Percentiles rank a stretch among this genome's conserved stretches.
Conservation (phyloP, 768 basidiomycete genomes). For the Roridomyces roridus region DNA sequence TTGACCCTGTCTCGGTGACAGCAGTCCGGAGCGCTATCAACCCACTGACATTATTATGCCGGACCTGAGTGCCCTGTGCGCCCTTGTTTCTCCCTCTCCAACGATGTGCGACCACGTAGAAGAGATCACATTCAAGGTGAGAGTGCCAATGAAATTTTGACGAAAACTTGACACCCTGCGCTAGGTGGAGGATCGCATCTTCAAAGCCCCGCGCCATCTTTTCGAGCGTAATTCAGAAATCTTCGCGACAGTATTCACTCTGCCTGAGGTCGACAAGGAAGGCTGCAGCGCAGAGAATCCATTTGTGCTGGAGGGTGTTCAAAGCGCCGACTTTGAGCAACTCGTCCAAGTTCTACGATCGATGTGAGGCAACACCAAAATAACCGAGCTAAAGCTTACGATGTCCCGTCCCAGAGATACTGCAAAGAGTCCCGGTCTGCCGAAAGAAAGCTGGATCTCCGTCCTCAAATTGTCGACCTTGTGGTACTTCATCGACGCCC, state of each 20-base stretch:
- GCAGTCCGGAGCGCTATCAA: too few relatives aligned
- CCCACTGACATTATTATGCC: too few relatives aligned
- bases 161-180: too few relatives aligned
- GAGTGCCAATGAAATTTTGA: too few relatives aligned
- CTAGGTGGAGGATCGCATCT: slow-evolving; percentile 47
- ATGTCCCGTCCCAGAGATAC: too few relatives aligned
- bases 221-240: slow-evolving; percentile 41
- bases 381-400: too few relatives aligned
- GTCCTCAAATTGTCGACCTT: slow-evolving; percentile 36
- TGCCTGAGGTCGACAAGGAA: slow-evolving; percentile 25
- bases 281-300: slow-evolving; percentile 1
- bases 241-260: slow-evolving; percentile 39
- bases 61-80: too few relatives aligned
- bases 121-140: too few relatives aligned
- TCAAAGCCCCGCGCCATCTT: slow-evolving; percentile 43
- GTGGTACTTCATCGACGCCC: slow-evolving; percentile 35
- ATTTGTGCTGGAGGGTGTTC: not conserved
- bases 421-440: too few relatives aligned
- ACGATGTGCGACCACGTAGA: too few relatives aligned
- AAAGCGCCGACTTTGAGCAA: not conserved
- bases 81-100: too few relatives aligned
- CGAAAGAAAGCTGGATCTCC: slow-evolving; percentile 35
- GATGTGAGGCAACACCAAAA: slow-evolving; percentile 1
- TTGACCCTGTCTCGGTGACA: too few relatives aligned
- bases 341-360: slow-evolving; percentile 2